Evolutionary conservation across 106 monocot genomes (phyloP).

Genomic region (Apostasia shenzhenica): DNA sequence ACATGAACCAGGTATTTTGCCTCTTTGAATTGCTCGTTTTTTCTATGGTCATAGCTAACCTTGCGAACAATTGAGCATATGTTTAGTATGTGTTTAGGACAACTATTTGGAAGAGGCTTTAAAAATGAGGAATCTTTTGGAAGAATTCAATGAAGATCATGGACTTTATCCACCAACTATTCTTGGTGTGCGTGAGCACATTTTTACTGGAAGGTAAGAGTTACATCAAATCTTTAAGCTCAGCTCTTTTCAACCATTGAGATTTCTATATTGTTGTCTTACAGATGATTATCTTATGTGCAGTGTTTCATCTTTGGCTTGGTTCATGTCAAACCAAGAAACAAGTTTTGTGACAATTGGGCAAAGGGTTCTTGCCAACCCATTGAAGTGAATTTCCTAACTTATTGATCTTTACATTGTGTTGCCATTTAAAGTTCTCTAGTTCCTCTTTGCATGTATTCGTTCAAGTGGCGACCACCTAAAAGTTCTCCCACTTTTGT

Average conservation of each 20-base stretch:
- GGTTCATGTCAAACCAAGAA: slow-evolving; percentile 98
- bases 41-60: not conserved
- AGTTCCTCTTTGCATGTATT: too few species aligned
- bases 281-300: slow-evolving; percentile 9
- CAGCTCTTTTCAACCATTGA: not conserved
- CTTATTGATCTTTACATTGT: not conserved
- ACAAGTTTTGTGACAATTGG: slow-evolving; percentile 97
- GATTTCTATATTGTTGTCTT: not conserved
- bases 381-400: slow-evolving; percentile 65
- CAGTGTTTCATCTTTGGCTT: slow-evolving; percentile 94
- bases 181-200: slow-evolving; percentile 95
- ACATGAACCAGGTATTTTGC: slow-evolving; percentile 81
- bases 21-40: not conserved
- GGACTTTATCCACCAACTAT: slow-evolving; percentile 85
- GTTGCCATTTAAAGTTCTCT: too few species aligned
- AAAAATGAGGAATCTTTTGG: slow-evolving; percentile 95
- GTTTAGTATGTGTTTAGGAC: slow-evolving; percentile 34
- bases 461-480: too few species aligned
- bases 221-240: not conserved
- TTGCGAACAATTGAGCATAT: not conserved
- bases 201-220: slow-evolving; percentile 85
- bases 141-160: slow-evolving; percentile 96
- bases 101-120: slow-evolving; percentile 97
- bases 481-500: too few species aligned
- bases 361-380: slow-evolving; percentile 77